phyloP scores from a whole-genome alignment of 176 grass and related monocot species.

The Olyra latifolia region DNA sequence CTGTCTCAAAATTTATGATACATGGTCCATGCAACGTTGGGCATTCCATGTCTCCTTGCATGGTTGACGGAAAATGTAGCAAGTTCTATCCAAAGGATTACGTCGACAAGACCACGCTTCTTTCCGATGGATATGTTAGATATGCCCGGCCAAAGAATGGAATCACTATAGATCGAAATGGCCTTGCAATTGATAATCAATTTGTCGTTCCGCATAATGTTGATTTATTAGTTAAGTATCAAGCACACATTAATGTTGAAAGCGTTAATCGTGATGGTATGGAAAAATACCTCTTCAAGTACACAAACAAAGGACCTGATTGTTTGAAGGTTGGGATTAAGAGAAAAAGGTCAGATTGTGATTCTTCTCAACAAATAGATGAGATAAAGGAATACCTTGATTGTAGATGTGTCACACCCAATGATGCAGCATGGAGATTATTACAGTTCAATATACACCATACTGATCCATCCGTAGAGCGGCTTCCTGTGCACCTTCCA shows the following conservation, averaged over 20 bases:
- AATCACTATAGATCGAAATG: fast-evolving
- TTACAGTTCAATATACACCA: too few relatives aligned
- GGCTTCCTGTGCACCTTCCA: neutral
- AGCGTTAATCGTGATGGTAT: too few relatives aligned
- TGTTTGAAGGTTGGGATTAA: too few relatives aligned
- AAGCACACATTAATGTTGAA: too few relatives aligned
- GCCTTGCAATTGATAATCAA: neutral
- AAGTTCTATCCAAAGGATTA: neutral
- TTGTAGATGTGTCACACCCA: too few relatives aligned
- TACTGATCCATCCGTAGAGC: neutral
- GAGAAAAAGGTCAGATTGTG: too few relatives aligned
- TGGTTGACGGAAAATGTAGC: neutral
- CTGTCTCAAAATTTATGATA: too few relatives aligned
- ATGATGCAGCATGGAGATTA: too few relatives aligned
- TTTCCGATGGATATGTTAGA: neutral
- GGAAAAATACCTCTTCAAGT: too few relatives aligned
- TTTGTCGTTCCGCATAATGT: neutral
- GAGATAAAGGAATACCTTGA: too few relatives aligned
- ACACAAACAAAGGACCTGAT: too few relatives aligned
- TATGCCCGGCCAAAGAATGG: neutral
- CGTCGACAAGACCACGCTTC: neutral
- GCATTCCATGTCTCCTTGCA: neutral
- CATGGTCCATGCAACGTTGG: too few relatives aligned
- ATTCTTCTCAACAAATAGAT: neutral
- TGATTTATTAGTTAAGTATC: neutral